phyloP scores from a whole-genome alignment of 2,329 filamentous ascomycete genomes.

The Chaetomiaceae sp. region DNA sequence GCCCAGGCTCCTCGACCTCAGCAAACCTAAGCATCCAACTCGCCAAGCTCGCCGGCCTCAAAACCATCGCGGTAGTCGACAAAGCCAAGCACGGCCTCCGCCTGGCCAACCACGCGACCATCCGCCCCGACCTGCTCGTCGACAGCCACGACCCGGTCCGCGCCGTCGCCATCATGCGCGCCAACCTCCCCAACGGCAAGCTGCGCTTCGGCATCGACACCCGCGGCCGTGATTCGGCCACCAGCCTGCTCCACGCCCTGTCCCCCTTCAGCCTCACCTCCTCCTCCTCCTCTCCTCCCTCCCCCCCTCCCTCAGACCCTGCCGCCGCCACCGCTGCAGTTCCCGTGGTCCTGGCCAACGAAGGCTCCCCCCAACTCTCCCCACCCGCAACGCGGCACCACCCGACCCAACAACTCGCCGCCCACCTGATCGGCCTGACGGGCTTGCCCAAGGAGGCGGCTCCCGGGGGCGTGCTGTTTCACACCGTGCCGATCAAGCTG shows the following conservation, averaged over 20 bases:
- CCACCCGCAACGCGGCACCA: constrained; percentile 38
- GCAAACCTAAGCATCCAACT: constrained; percentile 64
- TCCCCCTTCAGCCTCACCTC: constrained; percentile 24
- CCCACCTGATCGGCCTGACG: constrained; percentile 63
- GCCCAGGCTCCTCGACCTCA: constrained; percentile 60
- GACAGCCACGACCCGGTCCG: constrained; percentile 62
- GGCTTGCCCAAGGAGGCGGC: constrained; percentile 57
- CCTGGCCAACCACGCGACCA: constrained; percentile 42
- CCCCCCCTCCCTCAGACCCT: no score
- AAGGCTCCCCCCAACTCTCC: constrained; percentile 26
- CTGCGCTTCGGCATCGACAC: constrained; percentile 67
- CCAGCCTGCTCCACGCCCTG: constrained; percentile 51
- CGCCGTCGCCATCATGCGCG: constrained; percentile 60
- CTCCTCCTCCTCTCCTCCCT: constrained; percentile 8
- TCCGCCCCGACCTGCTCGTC: constrained; percentile 58
- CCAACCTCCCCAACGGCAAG: constrained; percentile 50
- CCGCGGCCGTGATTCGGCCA: constrained; percentile 58
- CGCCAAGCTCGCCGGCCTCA: constrained; percentile 60
- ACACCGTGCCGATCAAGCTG: constrained; percentile 69
- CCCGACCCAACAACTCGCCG: constrained; percentile 25
- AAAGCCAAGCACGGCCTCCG: constrained; percentile 59
- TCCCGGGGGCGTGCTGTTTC: constrained; percentile 45
- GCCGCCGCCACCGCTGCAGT: background rate
- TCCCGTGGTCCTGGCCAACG: no score
- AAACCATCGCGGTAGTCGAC: constrained; percentile 62